These are phyloP conservation scores for Nannochloris sp. DNA, from an alignment of 139 green algal species.

Conservation along the genomic window DNA sequence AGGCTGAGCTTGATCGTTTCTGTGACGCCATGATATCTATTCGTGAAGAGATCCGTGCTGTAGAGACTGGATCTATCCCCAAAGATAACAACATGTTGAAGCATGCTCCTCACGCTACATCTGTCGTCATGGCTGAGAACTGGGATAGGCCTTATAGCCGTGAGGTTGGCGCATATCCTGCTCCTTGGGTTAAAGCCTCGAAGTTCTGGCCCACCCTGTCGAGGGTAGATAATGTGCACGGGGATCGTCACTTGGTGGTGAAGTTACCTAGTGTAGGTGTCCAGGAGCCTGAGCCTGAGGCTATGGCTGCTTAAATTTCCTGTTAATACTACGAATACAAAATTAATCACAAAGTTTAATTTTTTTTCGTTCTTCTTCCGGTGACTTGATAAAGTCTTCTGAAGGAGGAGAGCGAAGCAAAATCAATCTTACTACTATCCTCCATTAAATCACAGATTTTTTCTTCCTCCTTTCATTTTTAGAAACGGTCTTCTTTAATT, in stretches of 20 bases:
- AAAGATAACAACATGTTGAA: constrained; percentile 89
- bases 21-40: constrained; percentile 95
- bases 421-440: too few relatives aligned
- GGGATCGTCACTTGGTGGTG: constrained; percentile 83
- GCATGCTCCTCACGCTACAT: constrained; percentile 83
- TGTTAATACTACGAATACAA: too few relatives aligned
- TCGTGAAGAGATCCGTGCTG: constrained; percentile 66
- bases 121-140: constrained; percentile 64
- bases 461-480: too few relatives aligned
- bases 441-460: too few relatives aligned
- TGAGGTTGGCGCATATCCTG: constrained; percentile 88
- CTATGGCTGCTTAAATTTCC: constrained; percentile 9
- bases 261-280: constrained; percentile 4
- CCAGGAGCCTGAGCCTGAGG: not conserved
- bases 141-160: constrained; percentile 91
- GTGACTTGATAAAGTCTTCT: too few relatives aligned
- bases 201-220: constrained; percentile 97
- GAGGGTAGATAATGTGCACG: constrained; percentile 97
- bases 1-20: constrained; percentile 90
- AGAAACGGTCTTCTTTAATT: too few relatives aligned
- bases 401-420: too few relatives aligned
- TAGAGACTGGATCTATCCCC: constrained; percentile 62
- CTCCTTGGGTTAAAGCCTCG: constrained; percentile 68
- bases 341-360: too few relatives aligned
- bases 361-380: too few relatives aligned